A percentile compares a stretch with the other conserved stretches of the same genome.
Evolutionary conservation across 1,139 yeast species (phyloP).

Genomic region (Blastobotrys malaysiensis): DNA sequence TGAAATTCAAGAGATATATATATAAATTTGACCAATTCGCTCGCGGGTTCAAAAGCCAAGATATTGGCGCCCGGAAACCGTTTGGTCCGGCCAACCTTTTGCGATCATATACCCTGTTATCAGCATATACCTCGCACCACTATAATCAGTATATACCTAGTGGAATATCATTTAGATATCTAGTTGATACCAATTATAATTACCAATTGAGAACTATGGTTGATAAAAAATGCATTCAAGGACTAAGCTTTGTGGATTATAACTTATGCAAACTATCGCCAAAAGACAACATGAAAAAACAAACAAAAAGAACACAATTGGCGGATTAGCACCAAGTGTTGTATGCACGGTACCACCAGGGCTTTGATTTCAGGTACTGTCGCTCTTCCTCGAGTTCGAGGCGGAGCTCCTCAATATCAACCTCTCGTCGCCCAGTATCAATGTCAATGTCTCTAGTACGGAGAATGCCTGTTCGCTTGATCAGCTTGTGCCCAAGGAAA

Average conservation of each 20-base stretch:
- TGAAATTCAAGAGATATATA: no score
- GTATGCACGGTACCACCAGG: slow-evolving; percentile 36
- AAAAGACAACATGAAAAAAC: not conserved
- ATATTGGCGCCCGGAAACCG: no score
- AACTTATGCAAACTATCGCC: not conserved
- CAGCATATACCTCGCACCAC: no score
- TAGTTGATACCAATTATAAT: not conserved
- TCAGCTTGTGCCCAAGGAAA: slow-evolving; percentile 48
- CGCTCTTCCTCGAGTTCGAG: slow-evolving; percentile 49
- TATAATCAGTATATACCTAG: no score
- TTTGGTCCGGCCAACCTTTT: no score
- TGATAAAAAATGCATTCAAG: not conserved
- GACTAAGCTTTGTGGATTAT: no score
- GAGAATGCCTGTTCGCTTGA: slow-evolving; percentile 41
- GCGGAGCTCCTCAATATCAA: slow-evolving; percentile 46
- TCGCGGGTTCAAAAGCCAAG: no score
- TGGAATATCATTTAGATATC: not conserved
- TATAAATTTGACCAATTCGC: no score
- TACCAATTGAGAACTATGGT: no score
- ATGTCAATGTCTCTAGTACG: slow-evolving; percentile 50
- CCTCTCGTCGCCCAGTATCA: slow-evolving; percentile 49
- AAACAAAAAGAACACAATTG: not conserved
- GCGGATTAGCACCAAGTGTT: slow-evolving; percentile 45
- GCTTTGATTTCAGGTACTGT: slow-evolving; percentile 34
- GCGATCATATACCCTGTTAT: no score